These are phyloP conservation scores for Vaccinium vitisidaea DNA, from an alignment of 148 eudicot species.

Conservation along the genomic window DNA sequence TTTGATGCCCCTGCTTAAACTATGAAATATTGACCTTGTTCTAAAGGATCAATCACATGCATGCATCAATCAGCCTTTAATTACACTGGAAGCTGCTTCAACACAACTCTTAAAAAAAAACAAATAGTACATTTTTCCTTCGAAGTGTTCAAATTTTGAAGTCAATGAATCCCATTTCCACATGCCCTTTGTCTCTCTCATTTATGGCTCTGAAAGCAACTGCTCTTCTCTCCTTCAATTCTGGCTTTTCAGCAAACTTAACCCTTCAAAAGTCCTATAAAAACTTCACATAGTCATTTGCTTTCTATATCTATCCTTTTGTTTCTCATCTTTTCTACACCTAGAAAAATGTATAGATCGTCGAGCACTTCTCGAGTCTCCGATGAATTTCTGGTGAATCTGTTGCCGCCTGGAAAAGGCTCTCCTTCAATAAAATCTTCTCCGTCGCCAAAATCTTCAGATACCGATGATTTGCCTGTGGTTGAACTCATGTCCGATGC, in stretches of 20 bases:
- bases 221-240: neutral
- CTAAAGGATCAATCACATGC: neutral
- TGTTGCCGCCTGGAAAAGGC: slow-evolving; percentile 24
- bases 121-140: neutral
- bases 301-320: neutral
- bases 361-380: slow-evolving; percentile 31
- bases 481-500: slow-evolving; percentile 17
- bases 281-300: neutral
- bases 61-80: neutral
- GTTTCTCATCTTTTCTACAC: too few species aligned
- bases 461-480: slow-evolving; percentile 22
- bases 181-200: neutral
- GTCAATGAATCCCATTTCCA: slow-evolving; percentile 1
- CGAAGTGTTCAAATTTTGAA: neutral
- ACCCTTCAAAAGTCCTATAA: neutral
- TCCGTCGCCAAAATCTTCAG: slow-evolving; percentile 14
- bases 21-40: neutral
- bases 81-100: neutral
- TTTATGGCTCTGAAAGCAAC: neutral
- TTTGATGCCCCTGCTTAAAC: neutral
- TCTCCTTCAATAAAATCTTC: slow-evolving; percentile 13
- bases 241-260: slow-evolving; percentile 10
- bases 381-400: slow-evolving; percentile 37
- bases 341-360: slow-evolving; percentile 49
- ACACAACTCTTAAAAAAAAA: neutral